These are phyloP conservation scores for Barnettozyma salicaria DNA, from an alignment of 805 yeast genomes.

Conservation along the genomic window DNA sequence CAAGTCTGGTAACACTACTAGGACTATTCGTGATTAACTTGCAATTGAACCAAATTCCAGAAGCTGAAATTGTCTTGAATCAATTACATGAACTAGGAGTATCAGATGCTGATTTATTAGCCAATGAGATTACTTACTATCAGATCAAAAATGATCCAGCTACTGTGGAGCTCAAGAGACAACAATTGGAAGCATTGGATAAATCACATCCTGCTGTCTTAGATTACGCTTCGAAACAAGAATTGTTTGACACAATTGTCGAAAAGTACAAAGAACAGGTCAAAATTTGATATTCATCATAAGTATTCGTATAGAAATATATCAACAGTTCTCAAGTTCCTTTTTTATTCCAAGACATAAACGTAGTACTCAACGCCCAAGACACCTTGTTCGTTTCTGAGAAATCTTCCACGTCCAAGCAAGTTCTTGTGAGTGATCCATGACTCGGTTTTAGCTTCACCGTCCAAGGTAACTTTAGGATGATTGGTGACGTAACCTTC, in stretches of 20 bases:
- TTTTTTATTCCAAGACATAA: constrained; percentile 24
- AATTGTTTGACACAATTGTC: constrained; percentile 63
- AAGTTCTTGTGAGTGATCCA: constrained; percentile 49
- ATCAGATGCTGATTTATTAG: constrained; percentile 43
- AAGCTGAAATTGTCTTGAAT: constrained; percentile 62
- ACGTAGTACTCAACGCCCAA: constrained; percentile 52
- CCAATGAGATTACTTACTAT: constrained; percentile 59
- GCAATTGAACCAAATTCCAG: constrained; percentile 75
- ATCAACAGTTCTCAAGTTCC: background rate
- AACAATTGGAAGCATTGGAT: constrained; percentile 39
- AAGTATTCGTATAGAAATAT: background rate
- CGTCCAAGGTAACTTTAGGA: constrained; percentile 41
- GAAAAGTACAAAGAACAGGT: constrained; percentile 41
- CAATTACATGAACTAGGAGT: constrained; percentile 38
- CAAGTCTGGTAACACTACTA: constrained; percentile 42
- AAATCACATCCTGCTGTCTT: constrained; percentile 52
- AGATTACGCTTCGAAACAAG: constrained; percentile 57
- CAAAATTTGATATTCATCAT: no score
- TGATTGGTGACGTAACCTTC: constrained; percentile 45
- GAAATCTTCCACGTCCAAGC: constrained; percentile 55
- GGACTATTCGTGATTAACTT: constrained; percentile 71
- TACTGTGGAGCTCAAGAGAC: constrained; percentile 34
- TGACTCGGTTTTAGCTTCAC: constrained; percentile 36
- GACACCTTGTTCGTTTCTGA: constrained; percentile 39
- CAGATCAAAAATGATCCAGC: constrained; percentile 44